Evolutionary conservation across 257 asterid genomes (phyloP), one percentile per base, ranked within the genome.

Genomic region (Coffea canephora): DNA sequence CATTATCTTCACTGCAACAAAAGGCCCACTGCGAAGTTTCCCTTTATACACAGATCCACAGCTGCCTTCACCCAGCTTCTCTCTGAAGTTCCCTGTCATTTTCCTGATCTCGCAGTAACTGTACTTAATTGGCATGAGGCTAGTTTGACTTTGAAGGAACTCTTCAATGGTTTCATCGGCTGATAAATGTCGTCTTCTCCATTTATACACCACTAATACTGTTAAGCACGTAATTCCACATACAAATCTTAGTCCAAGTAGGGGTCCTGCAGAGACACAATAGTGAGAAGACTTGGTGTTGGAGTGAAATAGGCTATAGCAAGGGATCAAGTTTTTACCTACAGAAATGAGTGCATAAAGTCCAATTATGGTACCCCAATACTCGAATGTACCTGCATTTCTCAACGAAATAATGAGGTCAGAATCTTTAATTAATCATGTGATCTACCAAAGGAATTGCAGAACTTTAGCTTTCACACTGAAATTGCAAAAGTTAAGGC

Each of bases 11-110:
- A 89, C 82, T 23, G 91, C 87, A 54, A 70, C 90, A 34, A 34
- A 48, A 59, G 87, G 87, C 3, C 91, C 90, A 80, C 91, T 87
- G 0, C 85, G 83, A 15, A 90, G 89, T 4, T 83, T 85, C 80
- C 92, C 94, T 83, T 79, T 84, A 71, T 43, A 90, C 45, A 88
- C 90, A 23, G 85, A 70, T 34, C 90, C 93, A 80, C 80, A 84
- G 41, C 80, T 81, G 55, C 93, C 89, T 81, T 74, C 83, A 0
- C 92, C 91, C 78, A 87, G 23, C 75, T 87, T 84, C 8, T 84
- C 76, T 76, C 77, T 80, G 80, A 89, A 85, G 62, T 83, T 87
- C 4, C 27, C 75, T 0, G 88, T 84, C 88, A 90, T 90, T 80
- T 76, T 88, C 70, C 73, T 88, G 27, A 88, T 88, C 57, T 88